Evolutionary conservation across 768 basidiomycete species (phyloP), one percentile per base, ranked within the genome.

Genomic region (Albatrellus ellisii): DNA sequence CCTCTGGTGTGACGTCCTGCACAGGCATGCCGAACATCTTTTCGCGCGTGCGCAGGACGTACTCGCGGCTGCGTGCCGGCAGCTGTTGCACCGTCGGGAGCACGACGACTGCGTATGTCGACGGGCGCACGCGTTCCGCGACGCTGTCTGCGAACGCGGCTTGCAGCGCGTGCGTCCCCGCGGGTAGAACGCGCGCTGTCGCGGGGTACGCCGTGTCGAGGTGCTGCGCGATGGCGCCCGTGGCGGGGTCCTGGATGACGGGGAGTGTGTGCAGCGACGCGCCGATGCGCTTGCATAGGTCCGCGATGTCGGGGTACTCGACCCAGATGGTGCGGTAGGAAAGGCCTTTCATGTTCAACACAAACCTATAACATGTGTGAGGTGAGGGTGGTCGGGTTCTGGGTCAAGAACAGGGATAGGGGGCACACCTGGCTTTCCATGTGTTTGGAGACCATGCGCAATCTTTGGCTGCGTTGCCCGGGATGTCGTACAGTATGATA

Each of bases 401-500:
- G 18, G 8, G 17, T 9, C 20, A 12, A 3, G 17, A 6, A 21
- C 4, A 35, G n/a, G 9, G 21, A 32, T 26, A 11, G 11, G 11
- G 9, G 0, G 14, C 22, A 12, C 26, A 53, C 51, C 53, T 36
- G 5, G 54, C 37, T 40, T 46, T 52, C 46, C 44, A 50, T 28
- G 42, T 42, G 24, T 50, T 54, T 15, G 54, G 52, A 7, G 48
- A 52, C 45, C 47, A 54, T 36, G 51, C 42, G n/a, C 22, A 24
- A 17, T 42, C 22, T 44, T 47, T 17, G 20, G 15, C 15, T 22
- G 35, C 14, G 20, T 8, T 36, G 15, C 35, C 20, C 21, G 42
- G 41, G 15, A 55, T 52, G 27, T 55, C 54, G 47, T 46, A 54
- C 6, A 54, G 34, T 4, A 38, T 52, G 22, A 55, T 42, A 22